phyloP scores from a whole-genome alignment of 2,329 filamentous ascomycete species.

The Arthrinium puccinioides region DNA sequence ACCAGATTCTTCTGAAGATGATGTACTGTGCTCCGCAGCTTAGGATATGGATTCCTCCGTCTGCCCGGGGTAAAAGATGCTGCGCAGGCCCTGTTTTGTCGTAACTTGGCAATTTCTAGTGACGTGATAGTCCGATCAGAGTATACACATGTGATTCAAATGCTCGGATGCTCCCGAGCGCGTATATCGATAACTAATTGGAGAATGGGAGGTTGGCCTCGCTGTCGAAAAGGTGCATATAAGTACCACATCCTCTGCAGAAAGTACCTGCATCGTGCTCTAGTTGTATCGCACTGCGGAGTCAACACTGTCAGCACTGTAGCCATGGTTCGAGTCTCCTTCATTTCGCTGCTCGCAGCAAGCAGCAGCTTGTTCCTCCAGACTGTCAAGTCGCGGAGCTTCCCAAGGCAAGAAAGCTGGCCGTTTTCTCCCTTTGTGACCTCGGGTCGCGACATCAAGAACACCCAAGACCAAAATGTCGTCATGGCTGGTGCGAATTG shows the following conservation, averaged over 20 bases:
- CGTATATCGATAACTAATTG: too few relatives aligned
- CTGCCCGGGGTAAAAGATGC: too few relatives aligned
- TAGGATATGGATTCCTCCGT: too few relatives aligned
- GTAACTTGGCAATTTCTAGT: too few relatives aligned
- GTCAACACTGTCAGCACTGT: too few relatives aligned
- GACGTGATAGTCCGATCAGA: too few relatives aligned
- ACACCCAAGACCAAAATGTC: conserved; percentile 34
- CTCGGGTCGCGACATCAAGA: conserved; percentile 33
- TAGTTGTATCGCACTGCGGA: too few relatives aligned
- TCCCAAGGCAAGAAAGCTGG: conserved; percentile 13
- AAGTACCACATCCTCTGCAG: background rate
- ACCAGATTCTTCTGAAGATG: too few relatives aligned
- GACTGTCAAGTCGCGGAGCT: conserved; percentile 6
- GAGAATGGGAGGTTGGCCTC: background rate
- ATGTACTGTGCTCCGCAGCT: too few relatives aligned
- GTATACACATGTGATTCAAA: background rate
- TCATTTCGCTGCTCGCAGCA: conserved; percentile 17
- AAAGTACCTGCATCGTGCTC: too few relatives aligned
- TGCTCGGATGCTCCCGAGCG: background rate
- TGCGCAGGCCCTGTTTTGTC: too few relatives aligned
- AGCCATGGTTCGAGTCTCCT: conserved; percentile 1
- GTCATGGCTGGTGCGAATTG: conserved; percentile 53
- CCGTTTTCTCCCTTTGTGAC: conserved; percentile 27
- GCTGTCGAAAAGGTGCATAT: background rate
- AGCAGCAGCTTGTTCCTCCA: conserved; percentile 11